Evolutionary conservation across 2,329 filamentous ascomycete species (phyloP).

Genomic region (Albifimbria verrucaria): DNA sequence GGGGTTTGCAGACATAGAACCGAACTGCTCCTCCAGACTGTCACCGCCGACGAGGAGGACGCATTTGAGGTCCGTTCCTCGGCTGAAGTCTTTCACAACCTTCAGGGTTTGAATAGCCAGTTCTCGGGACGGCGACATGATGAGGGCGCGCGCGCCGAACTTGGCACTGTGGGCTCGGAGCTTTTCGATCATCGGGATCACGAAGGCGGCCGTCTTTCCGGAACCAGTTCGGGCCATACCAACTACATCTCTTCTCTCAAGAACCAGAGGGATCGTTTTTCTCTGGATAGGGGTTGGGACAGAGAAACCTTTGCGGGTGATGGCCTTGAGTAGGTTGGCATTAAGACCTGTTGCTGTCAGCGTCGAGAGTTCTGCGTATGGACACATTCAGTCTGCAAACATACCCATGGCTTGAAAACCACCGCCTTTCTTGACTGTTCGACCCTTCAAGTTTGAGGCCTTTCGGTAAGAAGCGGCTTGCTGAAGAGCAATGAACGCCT

Average conservation of each 20-base stretch:
- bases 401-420: slow-evolving; percentile 93
- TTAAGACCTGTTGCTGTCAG: slow-evolving; percentile 60
- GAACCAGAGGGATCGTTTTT: slow-evolving; percentile 88
- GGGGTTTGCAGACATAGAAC: slow-evolving; percentile 87
- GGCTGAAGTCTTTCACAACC: slow-evolving; percentile 90
- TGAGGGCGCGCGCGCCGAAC: slow-evolving; percentile 80
- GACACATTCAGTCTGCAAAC: slow-evolving; percentile 10
- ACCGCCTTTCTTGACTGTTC: slow-evolving; percentile 88
- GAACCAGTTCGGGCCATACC: slow-evolving; percentile 99
- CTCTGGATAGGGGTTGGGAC: slow-evolving; percentile 97
- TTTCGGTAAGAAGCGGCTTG: slow-evolving; percentile 89
- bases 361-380: neutral
- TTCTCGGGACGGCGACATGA: slow-evolving; percentile 91
- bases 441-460: slow-evolving; percentile 74
- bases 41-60: slow-evolving; percentile 92
- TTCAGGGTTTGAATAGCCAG: slow-evolving; percentile 92
- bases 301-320: slow-evolving; percentile 89
- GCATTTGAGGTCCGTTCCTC: slow-evolving; percentile 87
- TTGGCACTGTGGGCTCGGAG: slow-evolving; percentile 83
- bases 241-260: slow-evolving; percentile 92
- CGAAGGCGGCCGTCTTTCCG: slow-evolving; percentile 96
- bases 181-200: slow-evolving; percentile 96
- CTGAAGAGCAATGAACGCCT: slow-evolving; percentile 83
- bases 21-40: slow-evolving; percentile 92
- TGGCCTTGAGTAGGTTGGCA: slow-evolving; percentile 80